Percentiles rank a stretch among this genome's conserved stretches.
phyloP scores from a whole-genome alignment of 805 yeast genomes.

The Scheffersomyces lignosus region DNA sequence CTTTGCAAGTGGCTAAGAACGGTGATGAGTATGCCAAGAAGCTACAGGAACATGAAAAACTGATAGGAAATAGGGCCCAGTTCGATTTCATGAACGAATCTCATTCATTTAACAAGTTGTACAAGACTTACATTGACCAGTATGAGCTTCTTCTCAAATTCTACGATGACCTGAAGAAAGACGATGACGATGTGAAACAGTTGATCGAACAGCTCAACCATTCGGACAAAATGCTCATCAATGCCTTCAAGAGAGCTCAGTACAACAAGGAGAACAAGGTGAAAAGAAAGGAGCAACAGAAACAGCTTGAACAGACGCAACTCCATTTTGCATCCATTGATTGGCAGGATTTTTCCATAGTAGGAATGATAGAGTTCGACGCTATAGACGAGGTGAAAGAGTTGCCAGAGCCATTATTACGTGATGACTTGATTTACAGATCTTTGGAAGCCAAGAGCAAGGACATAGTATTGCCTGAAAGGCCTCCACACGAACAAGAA shows the following conservation, averaged over 20 bases:
- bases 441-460: slow-evolving; percentile 54
- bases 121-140: slow-evolving; percentile 51
- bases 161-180: slow-evolving; percentile 3
- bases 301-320: slow-evolving; percentile 35
- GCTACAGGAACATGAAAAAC: slow-evolving; percentile 37
- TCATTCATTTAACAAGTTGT: slow-evolving; percentile 63
- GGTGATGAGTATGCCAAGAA: slow-evolving; percentile 43
- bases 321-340: slow-evolving; percentile 72
- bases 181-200: slow-evolving; percentile 6
- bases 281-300: slow-evolving; percentile 24
- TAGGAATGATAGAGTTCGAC: slow-evolving; percentile 66
- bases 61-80: slow-evolving; percentile 45
- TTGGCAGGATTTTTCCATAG: slow-evolving; percentile 82
- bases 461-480: slow-evolving; percentile 18
- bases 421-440: slow-evolving; percentile 61
- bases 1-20: slow-evolving; percentile 64
- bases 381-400: slow-evolving; percentile 60
- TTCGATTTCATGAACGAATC: slow-evolving; percentile 63
- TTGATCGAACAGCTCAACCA: slow-evolving; percentile 16
- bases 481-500: slow-evolving; percentile 2
- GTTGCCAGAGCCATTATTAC: slow-evolving; percentile 52
- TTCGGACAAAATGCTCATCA: slow-evolving; percentile 39
- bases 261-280: slow-evolving; percentile 41
- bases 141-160: slow-evolving; percentile 39
- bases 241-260: slow-evolving; percentile 58